phyloP scores from a whole-genome alignment of 1,284 basidiomycete species.

The Butyriboletus appendiculatus region DNA sequence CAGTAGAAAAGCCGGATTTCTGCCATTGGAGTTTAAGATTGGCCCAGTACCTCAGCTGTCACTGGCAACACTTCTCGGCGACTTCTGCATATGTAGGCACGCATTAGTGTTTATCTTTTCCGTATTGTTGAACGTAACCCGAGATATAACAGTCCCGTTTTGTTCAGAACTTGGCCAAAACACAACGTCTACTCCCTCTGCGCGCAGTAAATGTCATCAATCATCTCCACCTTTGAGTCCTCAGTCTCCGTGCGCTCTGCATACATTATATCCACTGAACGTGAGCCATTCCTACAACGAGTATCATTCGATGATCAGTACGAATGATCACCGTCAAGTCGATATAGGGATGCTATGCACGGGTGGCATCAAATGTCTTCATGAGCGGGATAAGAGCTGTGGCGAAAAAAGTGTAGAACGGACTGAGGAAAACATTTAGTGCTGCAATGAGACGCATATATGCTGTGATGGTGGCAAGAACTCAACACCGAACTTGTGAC shows the following conservation, averaged over 20 bases:
- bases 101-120: no score
- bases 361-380: neutral
- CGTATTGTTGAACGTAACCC: neutral
- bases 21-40: neutral
- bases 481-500: neutral
- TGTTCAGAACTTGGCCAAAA: neutral
- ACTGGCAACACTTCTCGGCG: neutral
- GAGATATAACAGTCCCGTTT: neutral
- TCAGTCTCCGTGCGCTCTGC: neutral
- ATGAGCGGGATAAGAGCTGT: neutral
- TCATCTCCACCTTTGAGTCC: neutral
- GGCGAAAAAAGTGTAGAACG: neutral
- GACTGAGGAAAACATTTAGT: neutral
- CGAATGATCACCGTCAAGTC: neutral
- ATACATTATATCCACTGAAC: neutral
- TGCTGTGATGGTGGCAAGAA: neutral
- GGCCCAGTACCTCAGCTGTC: neutral
- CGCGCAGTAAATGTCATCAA: neutral
- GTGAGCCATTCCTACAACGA: neutral
- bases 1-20: neutral
- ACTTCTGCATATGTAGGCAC: neutral
- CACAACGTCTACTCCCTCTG: neutral
- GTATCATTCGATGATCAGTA: neutral
- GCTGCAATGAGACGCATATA: neutral
- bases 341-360: constrained; percentile 1